A percentile compares a stretch with the other conserved stretches of the same genome.
Evolutionary conservation across 192 early-diverging fungal genomes (phyloP).

Genomic region (Obelidium mucronatum): DNA sequence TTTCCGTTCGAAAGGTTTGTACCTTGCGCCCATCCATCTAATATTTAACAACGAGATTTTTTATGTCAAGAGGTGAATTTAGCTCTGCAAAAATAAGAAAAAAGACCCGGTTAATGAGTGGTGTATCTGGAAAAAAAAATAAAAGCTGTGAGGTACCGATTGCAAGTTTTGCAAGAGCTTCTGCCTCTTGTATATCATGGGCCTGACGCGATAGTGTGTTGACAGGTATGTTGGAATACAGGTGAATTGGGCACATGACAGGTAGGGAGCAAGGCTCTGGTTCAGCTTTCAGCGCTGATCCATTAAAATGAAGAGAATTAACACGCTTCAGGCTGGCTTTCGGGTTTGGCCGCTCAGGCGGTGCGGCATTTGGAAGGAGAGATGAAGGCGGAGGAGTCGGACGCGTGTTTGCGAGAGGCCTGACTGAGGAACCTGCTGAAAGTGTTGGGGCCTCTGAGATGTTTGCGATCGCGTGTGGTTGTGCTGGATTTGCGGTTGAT

Average conservation of each 20-base stretch:
- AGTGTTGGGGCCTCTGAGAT: no score
- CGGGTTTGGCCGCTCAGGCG: no score
- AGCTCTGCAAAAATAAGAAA: neutral
- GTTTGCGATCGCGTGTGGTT: neutral
- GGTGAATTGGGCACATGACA: neutral
- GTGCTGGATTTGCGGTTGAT: neutral
- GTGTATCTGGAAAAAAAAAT: neutral
- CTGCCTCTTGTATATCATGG: constrained; percentile 18
- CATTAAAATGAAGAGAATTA: neutral
- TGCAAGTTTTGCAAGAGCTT: constrained; percentile 18
- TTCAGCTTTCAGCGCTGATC: neutral
- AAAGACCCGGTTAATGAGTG: neutral
- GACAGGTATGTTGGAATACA: neutral
- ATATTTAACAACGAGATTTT: no score
- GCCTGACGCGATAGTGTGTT: neutral
- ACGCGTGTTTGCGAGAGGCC: no score
- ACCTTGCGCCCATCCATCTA: constrained; percentile 27
- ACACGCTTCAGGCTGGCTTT: no score
- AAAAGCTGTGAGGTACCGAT: neutral
- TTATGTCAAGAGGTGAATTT: neutral
- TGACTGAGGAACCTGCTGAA: no score
- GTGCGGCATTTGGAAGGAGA: neutral
- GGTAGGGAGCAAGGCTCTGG: neutral
- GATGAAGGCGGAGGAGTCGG: neutral
- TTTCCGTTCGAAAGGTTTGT: constrained; percentile 13